Percentiles rank a stretch among this genome's conserved stretches.
Evolutionary conservation across 2,329 filamentous ascomycete species (phyloP).

Genomic region (Aspergillus pseudotamarii): DNA sequence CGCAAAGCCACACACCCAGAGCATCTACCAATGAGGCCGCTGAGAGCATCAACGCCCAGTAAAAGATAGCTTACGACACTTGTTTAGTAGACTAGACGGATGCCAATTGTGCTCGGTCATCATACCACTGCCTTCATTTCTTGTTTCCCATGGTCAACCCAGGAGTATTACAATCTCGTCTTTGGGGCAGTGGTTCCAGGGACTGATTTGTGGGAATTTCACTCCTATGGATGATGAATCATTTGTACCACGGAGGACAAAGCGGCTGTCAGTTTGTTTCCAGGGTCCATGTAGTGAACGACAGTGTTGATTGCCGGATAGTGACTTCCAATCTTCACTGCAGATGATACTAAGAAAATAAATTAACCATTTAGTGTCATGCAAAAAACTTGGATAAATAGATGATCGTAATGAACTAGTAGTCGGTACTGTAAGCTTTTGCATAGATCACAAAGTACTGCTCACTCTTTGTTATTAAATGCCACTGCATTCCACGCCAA

Average conservation of each 20-base stretch:
- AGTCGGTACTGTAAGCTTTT: background rate
- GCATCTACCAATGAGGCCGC: background rate
- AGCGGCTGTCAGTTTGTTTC: background rate
- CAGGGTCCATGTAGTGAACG: background rate
- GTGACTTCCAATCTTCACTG: background rate
- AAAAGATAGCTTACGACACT: background rate
- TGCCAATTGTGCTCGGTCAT: background rate
- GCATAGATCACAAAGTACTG: slow-evolving; percentile 10
- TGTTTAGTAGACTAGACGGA: background rate
- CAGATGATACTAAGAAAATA: background rate
- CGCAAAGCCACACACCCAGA: background rate
- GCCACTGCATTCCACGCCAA: slow-evolving; percentile 16
- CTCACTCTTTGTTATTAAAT: slow-evolving; percentile 8
- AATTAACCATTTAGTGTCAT: background rate
- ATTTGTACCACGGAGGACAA: background rate
- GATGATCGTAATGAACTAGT: background rate
- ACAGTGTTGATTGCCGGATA: background rate
- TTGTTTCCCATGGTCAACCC: background rate
- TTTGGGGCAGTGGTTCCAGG: background rate
- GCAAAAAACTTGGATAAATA: background rate
- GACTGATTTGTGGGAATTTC: background rate
- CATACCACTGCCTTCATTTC: background rate
- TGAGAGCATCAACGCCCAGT: background rate
- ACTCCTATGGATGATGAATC: background rate
- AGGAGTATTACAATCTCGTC: background rate